Evolutionary conservation across 2,329 filamentous ascomycete genomes (phyloP), one percentile per base, ranked within the genome.

Genomic region (Myriosclerotinia curreyana): DNA sequence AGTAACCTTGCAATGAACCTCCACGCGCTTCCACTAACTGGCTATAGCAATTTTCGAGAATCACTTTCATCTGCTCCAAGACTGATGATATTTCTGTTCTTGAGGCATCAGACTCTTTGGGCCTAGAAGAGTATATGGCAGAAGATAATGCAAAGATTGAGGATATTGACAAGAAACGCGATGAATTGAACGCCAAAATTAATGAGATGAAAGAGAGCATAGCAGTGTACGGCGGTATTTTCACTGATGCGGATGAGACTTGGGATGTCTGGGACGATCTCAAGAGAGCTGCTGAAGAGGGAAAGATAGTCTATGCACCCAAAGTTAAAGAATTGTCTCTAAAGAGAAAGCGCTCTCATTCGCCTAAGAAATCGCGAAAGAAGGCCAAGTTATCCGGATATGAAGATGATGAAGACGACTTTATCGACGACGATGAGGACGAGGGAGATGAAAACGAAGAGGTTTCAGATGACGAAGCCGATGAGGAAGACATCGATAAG

Each of bases 31-130:
- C 14, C 22, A 25, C 48, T 64, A 48, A 64, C 22, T 7, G 20
- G 1, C 17, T 20, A 25, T 46, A 60, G 56, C 40, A 60, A 64
- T 60, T 64, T 22, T 60, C 62, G 15, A 36, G 53, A 44, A 63
- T 63, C 15, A 63, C 61, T 0, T 87, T 88, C 65, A 83, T 88
- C 17, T 87, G 85, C 69, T 82, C 79, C 20, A 88, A 87, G 70
- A 85, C 83, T 0, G 86, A 88, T 70, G 83, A 87, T 51, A 84
- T 88, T 2, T 73, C 76, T 1, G 69, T 74, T 51, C 76, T 69
- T 0, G 78, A 79, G 61, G 72, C 73, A 14, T 59, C 71, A 0
- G 74, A 76, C 15, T 76, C 71, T 22, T 72, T 82, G 7, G 71
- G 69, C 0, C 70, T 80, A 2, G 73, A 76, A 25, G 74, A 75